phyloP scores from a whole-genome alignment of 2,329 filamentous ascomycete genomes.

The Daldinia eschscholtzii region DNA sequence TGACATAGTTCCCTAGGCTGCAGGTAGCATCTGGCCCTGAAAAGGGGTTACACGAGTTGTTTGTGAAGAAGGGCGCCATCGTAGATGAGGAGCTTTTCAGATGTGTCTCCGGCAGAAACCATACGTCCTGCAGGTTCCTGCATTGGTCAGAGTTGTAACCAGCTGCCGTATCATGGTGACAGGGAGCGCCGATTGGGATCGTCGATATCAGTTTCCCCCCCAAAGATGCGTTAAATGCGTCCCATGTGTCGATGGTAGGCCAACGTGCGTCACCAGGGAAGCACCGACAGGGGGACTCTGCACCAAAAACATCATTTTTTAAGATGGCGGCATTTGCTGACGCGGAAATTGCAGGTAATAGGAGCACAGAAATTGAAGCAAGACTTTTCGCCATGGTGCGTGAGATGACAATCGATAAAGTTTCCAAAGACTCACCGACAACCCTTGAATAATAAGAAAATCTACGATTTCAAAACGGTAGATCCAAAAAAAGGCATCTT shows the following conservation, averaged over 20 bases:
- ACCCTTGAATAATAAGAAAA: background rate
- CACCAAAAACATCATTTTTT: background rate
- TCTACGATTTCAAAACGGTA: background rate
- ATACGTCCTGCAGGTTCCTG: background rate
- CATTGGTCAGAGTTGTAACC: conserved; percentile 3
- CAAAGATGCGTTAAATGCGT: conserved; percentile 2
- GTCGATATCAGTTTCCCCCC: background rate
- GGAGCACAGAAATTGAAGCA: background rate
- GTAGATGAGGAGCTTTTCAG: conserved; percentile 1
- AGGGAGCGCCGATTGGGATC: conserved; percentile 15
- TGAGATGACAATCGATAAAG: background rate
- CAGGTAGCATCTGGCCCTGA: background rate
- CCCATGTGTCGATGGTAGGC: background rate
- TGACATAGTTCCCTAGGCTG: background rate
- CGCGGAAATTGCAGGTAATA: background rate
- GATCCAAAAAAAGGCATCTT: background rate
- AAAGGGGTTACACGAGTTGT: conserved; percentile 17
- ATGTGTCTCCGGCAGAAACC: conserved; percentile 12
- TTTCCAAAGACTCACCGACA: background rate
- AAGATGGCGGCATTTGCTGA: background rate
- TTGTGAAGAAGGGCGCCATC: conserved; percentile 9
- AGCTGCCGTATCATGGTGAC: background rate
- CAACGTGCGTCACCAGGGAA: conserved; percentile 1
- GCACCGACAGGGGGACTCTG: conserved; percentile 9
- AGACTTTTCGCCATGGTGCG: background rate